Evolutionary conservation across 2,329 filamentous ascomycete species (phyloP), one percentile per base, ranked within the genome.

Genomic region (Neonectria hederae): DNA sequence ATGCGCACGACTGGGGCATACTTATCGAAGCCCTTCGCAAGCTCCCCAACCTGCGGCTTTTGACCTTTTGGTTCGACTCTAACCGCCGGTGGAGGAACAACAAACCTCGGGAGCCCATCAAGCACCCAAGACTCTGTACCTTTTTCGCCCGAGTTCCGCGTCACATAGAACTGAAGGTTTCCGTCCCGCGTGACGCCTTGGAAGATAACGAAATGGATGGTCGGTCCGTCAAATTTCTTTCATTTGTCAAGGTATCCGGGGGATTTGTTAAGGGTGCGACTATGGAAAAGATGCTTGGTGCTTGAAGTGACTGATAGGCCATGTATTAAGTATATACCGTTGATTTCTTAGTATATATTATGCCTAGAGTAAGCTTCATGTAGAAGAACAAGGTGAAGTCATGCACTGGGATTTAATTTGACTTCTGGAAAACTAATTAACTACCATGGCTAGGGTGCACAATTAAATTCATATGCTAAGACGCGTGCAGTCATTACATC

Each of bases 51-150:
- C 19, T 59, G 35, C 55, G 46, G 5, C 19, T 28, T 9, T 24
- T 59, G 11, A 52, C 45, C 3, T 22, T 59, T 42, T 59, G 55
- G 55, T 51, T 59, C 32, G 56, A 59, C n/a, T n/a, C 26, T 6
- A 28, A 40, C 10, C 56, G 48, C n/a, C 45, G 56, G 11, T 59
- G 46, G 56, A 46, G 56, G n/a, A 59, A 59, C 38, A 59, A 52
- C 14, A 42, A 14, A 10, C 46, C 46, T 6, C 56, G 56, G 9
- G 26, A 51, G 13, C 4, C 24, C 8, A 38, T 52, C 5, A 28
- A 43, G 35, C 35, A 22, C 11, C 46, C 46, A 13, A 59, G 56
- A 14, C 24, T 59, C n/a, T 28, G 26, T 19, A 17, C 24, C 1
- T 24, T 51, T 51, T 59, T 59, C 14, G 55, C 22, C 2, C 13